These are phyloP conservation scores for Hanseniaspora uvarum DNA, from an alignment of 1,139 yeast genomes.

Conservation along the genomic window DNA sequence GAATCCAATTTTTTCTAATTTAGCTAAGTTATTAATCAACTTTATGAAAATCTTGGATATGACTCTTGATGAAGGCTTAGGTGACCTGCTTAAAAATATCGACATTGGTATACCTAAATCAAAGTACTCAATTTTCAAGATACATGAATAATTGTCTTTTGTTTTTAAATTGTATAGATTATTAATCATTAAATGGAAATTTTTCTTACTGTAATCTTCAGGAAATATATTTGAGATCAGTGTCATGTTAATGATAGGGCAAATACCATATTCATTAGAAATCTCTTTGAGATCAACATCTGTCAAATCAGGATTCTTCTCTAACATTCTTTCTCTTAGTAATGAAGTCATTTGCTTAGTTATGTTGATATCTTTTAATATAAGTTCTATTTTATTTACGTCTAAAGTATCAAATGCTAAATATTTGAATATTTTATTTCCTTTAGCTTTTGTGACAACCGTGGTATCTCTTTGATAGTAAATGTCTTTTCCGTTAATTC, in stretches of 20 bases:
- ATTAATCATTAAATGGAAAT: constrained; percentile 21
- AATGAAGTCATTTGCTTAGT: constrained; percentile 14
- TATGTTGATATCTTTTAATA: constrained; percentile 10
- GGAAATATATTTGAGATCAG: constrained; percentile 18
- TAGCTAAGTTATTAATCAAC: constrained; percentile 39
- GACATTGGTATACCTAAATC: constrained; percentile 26
- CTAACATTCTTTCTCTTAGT: constrained; percentile 7
- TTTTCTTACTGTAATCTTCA: constrained; percentile 25
- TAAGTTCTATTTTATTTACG: constrained; percentile 9
- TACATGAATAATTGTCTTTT: constrained; percentile 22
- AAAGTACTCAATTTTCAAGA: constrained; percentile 26
- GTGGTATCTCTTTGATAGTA: constrained; percentile 16
- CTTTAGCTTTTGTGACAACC: constrained; percentile 7
- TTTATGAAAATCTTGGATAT: constrained; percentile 41
- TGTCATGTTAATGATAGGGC: constrained; percentile 12
- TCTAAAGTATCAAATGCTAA: constrained; percentile 15
- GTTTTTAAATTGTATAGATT: constrained; percentile 9
- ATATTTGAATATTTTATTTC: constrained; percentile 7
- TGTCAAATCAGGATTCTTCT: neutral
- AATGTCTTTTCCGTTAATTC: constrained; percentile 13
- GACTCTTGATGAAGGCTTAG: constrained; percentile 45
- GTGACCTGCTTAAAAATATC: constrained; percentile 25
- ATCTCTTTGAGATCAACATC: constrained; percentile 8
- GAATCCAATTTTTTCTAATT: constrained; percentile 45
- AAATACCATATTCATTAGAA: constrained; percentile 9